Percentiles rank a stretch among this genome's conserved stretches.
phyloP scores from a whole-genome alignment of 169 alveolate genomes.

The Blepharisma undulans region DNA sequence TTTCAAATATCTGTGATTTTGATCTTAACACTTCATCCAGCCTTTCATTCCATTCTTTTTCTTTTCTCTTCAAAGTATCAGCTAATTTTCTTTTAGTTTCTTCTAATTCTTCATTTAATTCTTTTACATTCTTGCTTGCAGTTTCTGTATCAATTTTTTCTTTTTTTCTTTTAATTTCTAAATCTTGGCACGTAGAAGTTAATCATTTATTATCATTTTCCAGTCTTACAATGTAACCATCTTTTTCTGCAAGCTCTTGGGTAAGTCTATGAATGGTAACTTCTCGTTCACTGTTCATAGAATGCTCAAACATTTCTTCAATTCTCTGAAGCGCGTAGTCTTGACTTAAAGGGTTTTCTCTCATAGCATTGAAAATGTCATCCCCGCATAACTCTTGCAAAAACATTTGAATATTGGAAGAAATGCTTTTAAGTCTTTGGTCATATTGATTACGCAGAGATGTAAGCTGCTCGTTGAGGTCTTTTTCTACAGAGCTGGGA shows the following conservation, averaged over 20 bases:
- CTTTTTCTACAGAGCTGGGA: neutral
- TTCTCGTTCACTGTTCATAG: conserved; percentile 29
- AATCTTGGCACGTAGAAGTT: neutral
- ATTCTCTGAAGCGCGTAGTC: conserved; percentile 33
- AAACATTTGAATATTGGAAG: neutral
- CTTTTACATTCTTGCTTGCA: neutral
- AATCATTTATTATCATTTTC: neutral
- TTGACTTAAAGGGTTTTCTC: conserved; percentile 20
- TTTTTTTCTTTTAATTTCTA: neutral
- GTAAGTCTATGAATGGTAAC: neutral
- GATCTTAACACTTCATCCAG: neutral
- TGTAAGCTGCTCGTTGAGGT: neutral
- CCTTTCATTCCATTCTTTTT: neutral
- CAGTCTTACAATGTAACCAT: neutral
- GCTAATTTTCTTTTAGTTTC: neutral
- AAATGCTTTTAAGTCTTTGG: neutral
- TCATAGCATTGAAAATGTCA: conserved; percentile 23
- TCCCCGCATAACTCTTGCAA: conserved; percentile 16
- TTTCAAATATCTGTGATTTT: neutral
- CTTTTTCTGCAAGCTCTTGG: neutral
- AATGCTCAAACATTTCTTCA: conserved; percentile 12
- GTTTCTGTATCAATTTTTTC: neutral
- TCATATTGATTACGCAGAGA: neutral
- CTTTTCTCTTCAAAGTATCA: conserved; percentile 9
- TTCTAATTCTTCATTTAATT: neutral